Evolutionary conservation across 257 asterid species (phyloP), one percentile per base, ranked within the genome.

Genomic region (Nicotiana undulata): DNA sequence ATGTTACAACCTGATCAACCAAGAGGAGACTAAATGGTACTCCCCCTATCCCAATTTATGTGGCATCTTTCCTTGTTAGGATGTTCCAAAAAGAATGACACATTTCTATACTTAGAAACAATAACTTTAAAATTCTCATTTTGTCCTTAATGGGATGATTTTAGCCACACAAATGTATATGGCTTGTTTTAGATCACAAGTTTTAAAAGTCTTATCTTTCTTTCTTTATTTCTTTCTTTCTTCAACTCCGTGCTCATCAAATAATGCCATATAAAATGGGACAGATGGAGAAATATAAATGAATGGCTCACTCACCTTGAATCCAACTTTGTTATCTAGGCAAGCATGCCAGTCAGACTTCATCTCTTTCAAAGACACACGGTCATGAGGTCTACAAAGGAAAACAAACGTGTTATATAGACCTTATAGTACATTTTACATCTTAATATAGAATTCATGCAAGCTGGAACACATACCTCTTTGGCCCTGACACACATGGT

Each of bases 281-380:
- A 40, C 49, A 40, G 49, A 40, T 9, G 49, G 49, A 74, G 29
- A 79, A 77, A 81, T 65, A 60, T 63, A 74, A 59, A 60, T 15
- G 78, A 74, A 49, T 74, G 49, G 44, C 78, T 46, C 16, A 9
- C 85, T 89, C 85, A 93, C 97, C 97, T 95, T 95, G 92, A 95
- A 95, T 67, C 99, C 99, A 83, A 90, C 93, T 88, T 92, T 91
- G 87, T 79, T 95, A 76, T 95, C 92, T 78, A 95, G 98, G 88
- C 99, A 95, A 77, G 93, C 89, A 86, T 88, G 97, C 99, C 98
- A 95, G 84, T 95, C 99, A 61, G 88, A 85, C 89, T 95, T 95
- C 99, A 95, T 93, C 46, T 92, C 97, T 86, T 89, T 95, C 88
- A 93, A 82, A 65, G 91, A 82, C 76, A 95, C 99, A 12, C 98